Conservation (phyloP, 345 rosid genomes). For the Ceriops tagal region DNA sequence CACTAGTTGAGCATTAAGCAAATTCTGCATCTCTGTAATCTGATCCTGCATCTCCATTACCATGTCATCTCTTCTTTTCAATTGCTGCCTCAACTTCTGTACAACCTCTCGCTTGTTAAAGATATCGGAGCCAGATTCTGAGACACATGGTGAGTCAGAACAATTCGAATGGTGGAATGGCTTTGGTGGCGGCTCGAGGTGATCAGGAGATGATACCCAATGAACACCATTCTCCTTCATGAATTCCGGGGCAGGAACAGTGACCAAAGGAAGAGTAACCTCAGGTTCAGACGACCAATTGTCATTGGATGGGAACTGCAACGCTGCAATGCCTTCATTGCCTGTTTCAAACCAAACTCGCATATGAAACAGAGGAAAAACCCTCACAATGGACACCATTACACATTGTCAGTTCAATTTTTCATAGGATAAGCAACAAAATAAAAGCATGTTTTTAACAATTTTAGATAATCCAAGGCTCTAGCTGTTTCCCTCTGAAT, state of each 20-base stretch:
- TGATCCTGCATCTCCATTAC: conserved; percentile 96
- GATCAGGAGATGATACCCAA: conserved; percentile 83
- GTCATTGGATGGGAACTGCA: conserved; percentile 39
- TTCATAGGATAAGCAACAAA: no score
- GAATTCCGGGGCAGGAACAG: conserved; percentile 57
- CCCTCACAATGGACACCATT: no score
- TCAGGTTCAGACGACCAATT: conserved; percentile 50
- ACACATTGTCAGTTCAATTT: no score
- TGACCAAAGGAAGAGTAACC: conserved; percentile 62
- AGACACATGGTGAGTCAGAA: conserved; percentile 91
- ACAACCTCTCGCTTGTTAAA: conserved; percentile 91
- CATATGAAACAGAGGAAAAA: conserved; percentile 8
- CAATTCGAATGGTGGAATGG: conserved; percentile 75
- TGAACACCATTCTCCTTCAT: conserved; percentile 59
- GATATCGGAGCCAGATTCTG: conserved; percentile 96
- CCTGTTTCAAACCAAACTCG: conserved; percentile 38
- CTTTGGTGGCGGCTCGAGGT: conserved; percentile 70
- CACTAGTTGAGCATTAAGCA: conserved; percentile 55
- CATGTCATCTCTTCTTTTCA: conserved; percentile 96
- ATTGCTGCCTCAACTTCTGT: conserved; percentile 85
- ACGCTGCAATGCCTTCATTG: conserved; percentile 43
- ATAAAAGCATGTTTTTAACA: no score
- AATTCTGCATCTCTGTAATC: conserved; percentile 63
- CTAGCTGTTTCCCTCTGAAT: no score
- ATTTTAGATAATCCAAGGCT: no score